phyloP scores from a whole-genome alignment of 2,329 filamentous ascomycete species.

The Thelonectria olida region DNA sequence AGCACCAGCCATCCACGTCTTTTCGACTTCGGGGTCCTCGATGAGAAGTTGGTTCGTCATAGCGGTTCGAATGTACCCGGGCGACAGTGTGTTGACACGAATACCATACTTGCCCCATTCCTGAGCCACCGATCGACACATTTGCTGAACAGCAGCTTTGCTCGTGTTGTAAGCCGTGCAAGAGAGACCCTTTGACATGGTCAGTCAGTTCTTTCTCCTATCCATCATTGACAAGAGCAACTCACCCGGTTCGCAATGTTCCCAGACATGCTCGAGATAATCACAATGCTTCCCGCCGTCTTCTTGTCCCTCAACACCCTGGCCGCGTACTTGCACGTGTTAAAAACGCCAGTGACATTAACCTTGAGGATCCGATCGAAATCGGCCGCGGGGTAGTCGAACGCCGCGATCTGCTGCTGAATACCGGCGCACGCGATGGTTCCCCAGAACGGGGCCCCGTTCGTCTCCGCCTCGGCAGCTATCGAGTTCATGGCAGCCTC shows the following conservation, averaged over 20 bases:
- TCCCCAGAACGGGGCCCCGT: constrained; percentile 47
- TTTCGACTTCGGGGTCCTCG: constrained; percentile 59
- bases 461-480: constrained; percentile 44
- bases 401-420: constrained; percentile 55
- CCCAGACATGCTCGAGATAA: constrained; percentile 60
- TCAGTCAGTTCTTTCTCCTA: not conserved
- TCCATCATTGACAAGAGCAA: not conserved
- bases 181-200: constrained; percentile 65
- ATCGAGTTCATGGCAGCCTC: constrained; percentile 48
- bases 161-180: constrained; percentile 71
- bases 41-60: constrained; percentile 56
- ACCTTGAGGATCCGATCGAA: constrained; percentile 76
- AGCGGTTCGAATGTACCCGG: constrained; percentile 63
- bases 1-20: constrained; percentile 62
- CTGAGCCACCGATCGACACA: constrained; percentile 66
- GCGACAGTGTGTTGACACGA: constrained; percentile 72
- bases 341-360: constrained; percentile 75
- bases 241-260: constrained; percentile 60
- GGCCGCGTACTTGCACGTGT: constrained; percentile 76
- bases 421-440: constrained; percentile 59
- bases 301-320: constrained; percentile 59
- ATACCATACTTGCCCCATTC: constrained; percentile 72
- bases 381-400: constrained; percentile 61
- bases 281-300: constrained; percentile 56
- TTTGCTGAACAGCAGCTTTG: constrained; percentile 69